These are phyloP conservation scores for Geosmithia putterillii DNA, from an alignment of 2,329 filamentous ascomycete genomes.

Conservation along the genomic window DNA sequence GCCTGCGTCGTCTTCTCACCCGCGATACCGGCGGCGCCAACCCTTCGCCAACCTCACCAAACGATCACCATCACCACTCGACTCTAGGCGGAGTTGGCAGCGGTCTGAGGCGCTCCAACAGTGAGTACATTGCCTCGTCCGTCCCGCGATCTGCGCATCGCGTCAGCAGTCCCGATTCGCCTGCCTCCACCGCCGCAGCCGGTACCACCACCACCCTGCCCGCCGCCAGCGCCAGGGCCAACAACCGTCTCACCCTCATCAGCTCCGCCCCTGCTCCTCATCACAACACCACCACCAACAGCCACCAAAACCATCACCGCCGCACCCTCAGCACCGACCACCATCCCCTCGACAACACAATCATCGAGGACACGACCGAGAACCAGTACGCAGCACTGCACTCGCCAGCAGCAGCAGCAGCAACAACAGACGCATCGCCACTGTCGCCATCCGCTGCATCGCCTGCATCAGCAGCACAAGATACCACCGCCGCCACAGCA, in stretches of 20 bases:
- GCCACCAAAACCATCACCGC: neutral
- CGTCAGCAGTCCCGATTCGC: constrained; percentile 10
- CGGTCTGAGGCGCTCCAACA: constrained; percentile 22
- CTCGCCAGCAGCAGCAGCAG: constrained; percentile 2
- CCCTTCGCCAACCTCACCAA: too few relatives aligned
- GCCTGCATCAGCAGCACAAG: neutral
- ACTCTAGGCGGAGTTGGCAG: too few relatives aligned
- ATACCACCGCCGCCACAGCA: neutral
- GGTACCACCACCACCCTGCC: constrained; percentile 6
- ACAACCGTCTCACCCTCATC: constrained; percentile 23
- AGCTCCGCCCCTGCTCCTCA: constrained; percentile 5
- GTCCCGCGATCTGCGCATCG: neutral
- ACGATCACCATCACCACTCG: too few relatives aligned
- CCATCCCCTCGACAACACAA: neutral
- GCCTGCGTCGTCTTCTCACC: constrained; percentile 50
- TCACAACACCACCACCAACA: neutral
- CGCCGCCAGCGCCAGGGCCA: constrained; percentile 10
- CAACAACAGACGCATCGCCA: constrained; percentile 3
- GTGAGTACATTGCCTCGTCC: constrained; percentile 5
- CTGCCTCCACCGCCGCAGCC: constrained; percentile 8
- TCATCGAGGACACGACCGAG: neutral
- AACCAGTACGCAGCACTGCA: neutral
- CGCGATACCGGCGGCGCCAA: constrained; percentile 10
- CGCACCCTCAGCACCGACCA: neutral
- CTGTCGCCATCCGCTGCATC: constrained; percentile 3